A percentile compares a stretch with the other conserved stretches of the same genome.
These are phyloP conservation scores for Lachnellula hyalina DNA, from an alignment of 2,329 filamentous ascomycete genomes.

Conservation along the genomic window DNA sequence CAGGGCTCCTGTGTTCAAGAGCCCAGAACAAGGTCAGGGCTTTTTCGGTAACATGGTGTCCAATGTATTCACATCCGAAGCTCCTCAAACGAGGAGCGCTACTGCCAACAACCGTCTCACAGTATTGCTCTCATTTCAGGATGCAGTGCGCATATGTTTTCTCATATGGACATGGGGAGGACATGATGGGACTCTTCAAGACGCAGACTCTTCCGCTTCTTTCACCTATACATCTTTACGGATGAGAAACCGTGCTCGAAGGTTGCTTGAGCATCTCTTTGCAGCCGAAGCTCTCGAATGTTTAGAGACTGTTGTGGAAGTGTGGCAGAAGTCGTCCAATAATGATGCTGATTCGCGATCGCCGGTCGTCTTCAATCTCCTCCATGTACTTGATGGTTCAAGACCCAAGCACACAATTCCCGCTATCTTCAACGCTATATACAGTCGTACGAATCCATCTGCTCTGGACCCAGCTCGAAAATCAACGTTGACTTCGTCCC, in stretches of 20 bases:
- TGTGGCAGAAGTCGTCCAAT: conserved; percentile 61
- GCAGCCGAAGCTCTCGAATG: conserved; percentile 89
- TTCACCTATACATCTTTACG: conserved; percentile 87
- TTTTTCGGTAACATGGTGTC: conserved; percentile 96
- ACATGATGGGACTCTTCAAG: conserved; percentile 55
- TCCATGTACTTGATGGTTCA: conserved; percentile 87
- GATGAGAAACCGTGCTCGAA: conserved; percentile 82
- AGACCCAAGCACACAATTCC: conserved; percentile 88
- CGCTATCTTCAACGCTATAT: conserved; percentile 92
- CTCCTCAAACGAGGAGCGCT: conserved; percentile 68
- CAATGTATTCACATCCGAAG: conserved; percentile 78
- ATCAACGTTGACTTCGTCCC: conserved; percentile 80
- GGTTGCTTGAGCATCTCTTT: conserved; percentile 88
- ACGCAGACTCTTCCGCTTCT: conserved; percentile 67
- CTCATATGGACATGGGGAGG: conserved; percentile 91
- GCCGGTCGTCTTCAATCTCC: conserved; percentile 70
- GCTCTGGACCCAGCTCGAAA: conserved; percentile 74
- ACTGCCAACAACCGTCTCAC: conserved; percentile 93
- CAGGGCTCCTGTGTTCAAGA: conserved; percentile 62
- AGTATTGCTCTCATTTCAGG: conserved; percentile 92
- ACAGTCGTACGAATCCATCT: conserved; percentile 82
- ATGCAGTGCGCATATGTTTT: conserved; percentile 88
- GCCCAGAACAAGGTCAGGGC: conserved; percentile 75
- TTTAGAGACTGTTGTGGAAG: conserved; percentile 80
- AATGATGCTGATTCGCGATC: conserved; percentile 45